These are phyloP conservation scores for Boletus insuetus DNA, from an alignment of 768 basidiomycete genomes.

Conservation along the genomic window DNA sequence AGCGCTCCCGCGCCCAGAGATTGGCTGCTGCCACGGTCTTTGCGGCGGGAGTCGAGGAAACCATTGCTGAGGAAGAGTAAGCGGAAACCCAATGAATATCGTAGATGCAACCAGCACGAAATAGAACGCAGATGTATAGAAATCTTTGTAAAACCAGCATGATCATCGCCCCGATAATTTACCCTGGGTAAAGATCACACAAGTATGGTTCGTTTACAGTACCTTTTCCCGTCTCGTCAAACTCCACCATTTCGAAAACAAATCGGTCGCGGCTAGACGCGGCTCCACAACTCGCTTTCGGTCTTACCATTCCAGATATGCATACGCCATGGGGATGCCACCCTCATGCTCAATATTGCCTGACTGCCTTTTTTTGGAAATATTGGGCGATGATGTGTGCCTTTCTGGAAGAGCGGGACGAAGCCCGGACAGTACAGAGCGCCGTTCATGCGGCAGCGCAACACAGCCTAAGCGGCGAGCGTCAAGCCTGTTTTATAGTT, in stretches of 20 bases:
- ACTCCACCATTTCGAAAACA: no score
- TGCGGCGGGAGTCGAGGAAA: constrained; percentile 23
- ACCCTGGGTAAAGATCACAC: no score
- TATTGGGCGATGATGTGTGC: constrained; percentile 42
- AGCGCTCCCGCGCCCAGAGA: constrained; percentile 55
- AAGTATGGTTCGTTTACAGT: no score
- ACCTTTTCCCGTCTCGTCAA: no score
- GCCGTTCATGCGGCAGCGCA: constrained; percentile 29
- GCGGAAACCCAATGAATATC: neutral
- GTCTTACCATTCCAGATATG: constrained; percentile 32
- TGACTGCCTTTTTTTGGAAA: constrained; percentile 30
- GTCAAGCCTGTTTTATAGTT: constrained; percentile 22
- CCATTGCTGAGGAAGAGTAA: constrained; percentile 29
- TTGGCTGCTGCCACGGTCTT: constrained; percentile 36
- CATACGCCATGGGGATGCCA: constrained; percentile 39
- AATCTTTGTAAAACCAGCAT: neutral
- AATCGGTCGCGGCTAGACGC: no score
- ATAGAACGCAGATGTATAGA: constrained; percentile 2
- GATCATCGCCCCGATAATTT: neutral
- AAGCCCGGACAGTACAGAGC: constrained; percentile 28
- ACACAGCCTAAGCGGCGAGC: constrained; percentile 3
- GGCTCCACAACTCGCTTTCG: constrained; percentile 40
- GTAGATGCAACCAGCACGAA: neutral
- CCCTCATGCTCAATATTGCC: constrained; percentile 32
- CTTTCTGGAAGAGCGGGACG: constrained; percentile 42